Base-by-base conservation (phyloP, 2,329 filamentous ascomycete species). In the Penicillium sp. region DNA sequence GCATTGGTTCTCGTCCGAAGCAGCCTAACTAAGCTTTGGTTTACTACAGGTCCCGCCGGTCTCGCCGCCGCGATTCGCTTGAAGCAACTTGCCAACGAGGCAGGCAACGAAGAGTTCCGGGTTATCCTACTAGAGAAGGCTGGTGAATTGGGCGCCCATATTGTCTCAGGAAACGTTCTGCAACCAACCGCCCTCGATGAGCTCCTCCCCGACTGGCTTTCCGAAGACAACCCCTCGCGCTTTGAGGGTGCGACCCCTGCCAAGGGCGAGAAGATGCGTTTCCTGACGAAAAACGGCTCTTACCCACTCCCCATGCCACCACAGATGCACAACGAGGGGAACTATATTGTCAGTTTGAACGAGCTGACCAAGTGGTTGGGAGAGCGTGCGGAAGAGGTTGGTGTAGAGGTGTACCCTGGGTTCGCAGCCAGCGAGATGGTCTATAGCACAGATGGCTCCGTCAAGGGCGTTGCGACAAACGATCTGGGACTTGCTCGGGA, bases 251-350 rank as follows among this genome's bases (percentile, higher is more conserved):
- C 89, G 58, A 99, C 94, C 1, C 88, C 92, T 21, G 93, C 92
- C 5, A 89, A 85, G 62, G 80, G 80, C 50, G 94, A 99, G 71
- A 88, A 87, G 77, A 96, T 99, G 93, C 88, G 91, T 67, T 97
- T 97, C 77, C 83, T 99, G 60, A 97, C 93, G 47, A 89, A 93
- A 79, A 89, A 82, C 54, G 81, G 81, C 61, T 81, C 92, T 0
- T 86, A 96, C 57, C 91, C 91, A 6, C 81, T 97, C 53, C 94
- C 93, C 1, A 86, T 88, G 13, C 94, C 94, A 45, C 94, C 94
- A 33, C 94, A 97, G 79, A 99, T 99, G 94, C 86, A 93, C 80
- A 99, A 99, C 74, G 86, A 96, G 70, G 94, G 94, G 66, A 99
- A 99, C 78, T 97, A 95, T 76, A 99, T 99, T 66, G 87, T 99